Evolutionary conservation across 1,284 basidiomycete genomes (phyloP), one percentile per base, ranked within the genome.

Genomic region (Cryptococcus hybrid): DNA sequence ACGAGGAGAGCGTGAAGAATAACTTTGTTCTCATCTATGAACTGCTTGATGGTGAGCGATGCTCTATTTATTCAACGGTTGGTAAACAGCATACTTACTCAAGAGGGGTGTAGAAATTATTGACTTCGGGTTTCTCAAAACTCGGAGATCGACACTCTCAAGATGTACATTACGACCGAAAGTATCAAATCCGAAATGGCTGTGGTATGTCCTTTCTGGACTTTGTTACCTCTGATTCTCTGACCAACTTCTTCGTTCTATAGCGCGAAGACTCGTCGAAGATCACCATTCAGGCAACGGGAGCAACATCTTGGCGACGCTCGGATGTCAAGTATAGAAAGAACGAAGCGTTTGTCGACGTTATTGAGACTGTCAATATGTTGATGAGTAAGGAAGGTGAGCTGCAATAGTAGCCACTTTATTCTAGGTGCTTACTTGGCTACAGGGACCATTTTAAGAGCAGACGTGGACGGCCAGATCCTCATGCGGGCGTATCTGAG

Each of bases 71-170:
- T 24, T 24, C 24, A 24, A 24, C 24, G 24, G 24, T 24, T 24
- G 24, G 24, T 24, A 24, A 24, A 24, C 24, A 24, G 24, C 24
- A 24, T 24, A 24, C 24, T 24, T 24, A 24, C 24, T 24, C 24
- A 24, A 24, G 24, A 24, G 24, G 24, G 1, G 34, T 30, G 40
- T 75, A 96, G 94, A 99, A 80, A 96, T 98, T 74, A 87, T 92
- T 71, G 95, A 99, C 79, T 99, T 98, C 80, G 95, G 96, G 44
- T 99, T 95, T 79, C 95, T n/a, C 96, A 99, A 77, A 99, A 97
- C 76, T 95, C 92, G 64, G 95, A 99, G 77, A 92, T 90, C 48
- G 94, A 98, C 76, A 96, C 95, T 4, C 82, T 99, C 47, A 99
- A 99, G 80, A 89, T 90, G 69, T 97, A 97, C 76, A 98, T 99